A percentile compares a stretch with the other conserved stretches of the same genome.
Evolutionary conservation across 2,329 filamentous ascomycete species (phyloP).

Genomic region (Exophiala viscosa): DNA sequence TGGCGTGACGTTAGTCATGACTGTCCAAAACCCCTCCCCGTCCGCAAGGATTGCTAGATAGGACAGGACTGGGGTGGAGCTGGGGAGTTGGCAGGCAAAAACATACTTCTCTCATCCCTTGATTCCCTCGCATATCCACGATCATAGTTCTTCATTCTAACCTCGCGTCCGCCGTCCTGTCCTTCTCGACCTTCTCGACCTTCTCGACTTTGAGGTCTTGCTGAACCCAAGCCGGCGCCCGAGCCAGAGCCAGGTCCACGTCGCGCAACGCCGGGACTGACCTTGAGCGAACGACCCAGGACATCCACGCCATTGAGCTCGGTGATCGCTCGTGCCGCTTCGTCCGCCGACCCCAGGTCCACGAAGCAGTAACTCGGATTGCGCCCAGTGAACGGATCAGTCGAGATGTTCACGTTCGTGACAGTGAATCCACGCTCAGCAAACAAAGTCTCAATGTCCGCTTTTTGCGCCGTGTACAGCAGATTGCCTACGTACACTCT

Average conservation of each 20-base stretch:
- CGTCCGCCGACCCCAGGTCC: slow-evolving; percentile 57
- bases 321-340: slow-evolving; percentile 57
- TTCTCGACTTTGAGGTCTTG: too few relatives aligned
- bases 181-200: background rate
- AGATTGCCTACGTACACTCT: slow-evolving; percentile 55
- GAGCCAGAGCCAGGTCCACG: slow-evolving; percentile 2
- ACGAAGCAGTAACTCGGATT: slow-evolving; percentile 75
- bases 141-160: slow-evolving; percentile 18
- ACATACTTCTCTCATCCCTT: slow-evolving; percentile 20
- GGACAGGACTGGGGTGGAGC: background rate
- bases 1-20: background rate
- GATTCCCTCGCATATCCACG: slow-evolving; percentile 14
- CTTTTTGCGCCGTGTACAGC: slow-evolving; percentile 51
- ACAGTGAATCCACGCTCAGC: slow-evolving; percentile 37
- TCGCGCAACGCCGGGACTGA: slow-evolving; percentile 60
- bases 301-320: slow-evolving; percentile 54
- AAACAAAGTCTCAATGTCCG: slow-evolving; percentile 51
- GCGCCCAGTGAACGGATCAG: slow-evolving; percentile 63
- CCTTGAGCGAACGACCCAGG: slow-evolving; percentile 58
- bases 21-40: background rate
- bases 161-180: slow-evolving; percentile 9
- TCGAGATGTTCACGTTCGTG: slow-evolving; percentile 63
- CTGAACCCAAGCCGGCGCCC: slow-evolving; percentile 1
- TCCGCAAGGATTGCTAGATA: background rate
- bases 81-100: background rate